Evolutionary conservation across 1,139 yeast species (phyloP).

Genomic region (Hansenula lynferdii): DNA sequence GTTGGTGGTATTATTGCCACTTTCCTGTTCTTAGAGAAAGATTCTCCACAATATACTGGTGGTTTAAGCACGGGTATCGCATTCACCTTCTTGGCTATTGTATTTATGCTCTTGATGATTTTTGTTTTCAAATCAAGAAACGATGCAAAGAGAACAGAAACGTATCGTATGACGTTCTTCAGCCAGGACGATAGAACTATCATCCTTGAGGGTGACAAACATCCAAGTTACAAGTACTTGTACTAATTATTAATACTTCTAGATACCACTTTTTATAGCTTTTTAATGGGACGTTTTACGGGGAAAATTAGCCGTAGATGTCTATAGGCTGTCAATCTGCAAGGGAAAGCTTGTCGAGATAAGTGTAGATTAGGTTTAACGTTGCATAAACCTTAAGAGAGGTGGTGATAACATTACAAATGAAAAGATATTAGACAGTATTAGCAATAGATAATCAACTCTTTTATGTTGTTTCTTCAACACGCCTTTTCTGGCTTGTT

Average conservation of each 20-base stretch:
- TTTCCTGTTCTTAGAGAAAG: constrained; percentile 32
- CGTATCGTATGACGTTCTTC: constrained; percentile 38
- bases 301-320: too few relatives aligned
- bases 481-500: too few relatives aligned
- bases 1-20: constrained; percentile 79
- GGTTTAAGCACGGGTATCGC: constrained; percentile 47
- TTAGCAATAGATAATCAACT: too few relatives aligned
- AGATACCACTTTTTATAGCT: too few relatives aligned
- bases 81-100: constrained; percentile 45
- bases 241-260: background rate
- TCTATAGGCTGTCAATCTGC: too few relatives aligned
- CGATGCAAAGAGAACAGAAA: constrained; percentile 33
- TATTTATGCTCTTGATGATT: constrained; percentile 40
- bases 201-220: constrained; percentile 53
- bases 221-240: constrained; percentile 53
- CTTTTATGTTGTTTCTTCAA: too few relatives aligned
- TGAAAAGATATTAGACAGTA: too few relatives aligned
- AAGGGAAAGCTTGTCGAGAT: too few relatives aligned
- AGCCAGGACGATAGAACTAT: constrained; percentile 38
- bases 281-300: too few relatives aligned
- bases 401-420: too few relatives aligned
- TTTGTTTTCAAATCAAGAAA: constrained; percentile 36
- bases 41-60: constrained; percentile 29
- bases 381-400: too few relatives aligned
- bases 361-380: too few relatives aligned